Evolutionary conservation across 2,329 filamentous ascomycete genomes (phyloP).

Genomic region (Nemania sp.): DNA sequence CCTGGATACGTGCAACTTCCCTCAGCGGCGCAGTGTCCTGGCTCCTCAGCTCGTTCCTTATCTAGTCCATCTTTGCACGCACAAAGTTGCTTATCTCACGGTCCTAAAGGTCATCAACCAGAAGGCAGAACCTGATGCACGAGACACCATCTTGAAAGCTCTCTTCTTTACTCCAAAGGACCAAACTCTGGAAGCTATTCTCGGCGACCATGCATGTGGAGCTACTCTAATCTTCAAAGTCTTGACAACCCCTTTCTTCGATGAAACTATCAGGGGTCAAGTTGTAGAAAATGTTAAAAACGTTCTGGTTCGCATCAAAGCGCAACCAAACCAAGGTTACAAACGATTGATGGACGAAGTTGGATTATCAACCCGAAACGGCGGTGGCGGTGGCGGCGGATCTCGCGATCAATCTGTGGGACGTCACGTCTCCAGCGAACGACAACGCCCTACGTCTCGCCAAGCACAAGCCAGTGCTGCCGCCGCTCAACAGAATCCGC

Average conservation of each 20-base stretch:
- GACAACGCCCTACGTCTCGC: conserved; percentile 59
- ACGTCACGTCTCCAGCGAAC: conserved; percentile 50
- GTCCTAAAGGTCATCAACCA: conserved; percentile 99
- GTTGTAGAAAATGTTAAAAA: conserved; percentile 91
- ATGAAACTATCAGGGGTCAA: conserved; percentile 84
- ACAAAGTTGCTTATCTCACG: conserved; percentile 97
- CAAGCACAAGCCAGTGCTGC: conserved; percentile 48
- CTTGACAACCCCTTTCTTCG: conserved; percentile 94
- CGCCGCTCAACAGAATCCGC: conserved; percentile 41
- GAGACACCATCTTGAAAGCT: conserved; percentile 85
- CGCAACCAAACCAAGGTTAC: conserved; percentile 92
- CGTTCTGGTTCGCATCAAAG: conserved; percentile 87
- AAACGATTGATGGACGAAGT: conserved; percentile 99
- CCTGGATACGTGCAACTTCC: conserved; percentile 96
- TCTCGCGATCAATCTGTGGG: conserved; percentile 52
- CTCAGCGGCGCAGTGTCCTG: conserved; percentile 84
- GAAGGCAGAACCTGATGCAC: conserved; percentile 88
- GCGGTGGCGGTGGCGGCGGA: conserved; percentile 40
- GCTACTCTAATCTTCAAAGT: conserved; percentile 98
- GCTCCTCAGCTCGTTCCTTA: conserved; percentile 91
- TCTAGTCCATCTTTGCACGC: conserved; percentile 92
- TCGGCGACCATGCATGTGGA: conserved; percentile 88
- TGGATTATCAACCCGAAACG: conserved; percentile 72
- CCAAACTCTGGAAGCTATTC: conserved; percentile 83
- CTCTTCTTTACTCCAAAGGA: conserved; percentile 91